A percentile compares a stretch with the other conserved stretches of the same genome.
phyloP scores from a whole-genome alignment of 2,329 filamentous ascomycete species.

The Sporothrix globosa region DNA sequence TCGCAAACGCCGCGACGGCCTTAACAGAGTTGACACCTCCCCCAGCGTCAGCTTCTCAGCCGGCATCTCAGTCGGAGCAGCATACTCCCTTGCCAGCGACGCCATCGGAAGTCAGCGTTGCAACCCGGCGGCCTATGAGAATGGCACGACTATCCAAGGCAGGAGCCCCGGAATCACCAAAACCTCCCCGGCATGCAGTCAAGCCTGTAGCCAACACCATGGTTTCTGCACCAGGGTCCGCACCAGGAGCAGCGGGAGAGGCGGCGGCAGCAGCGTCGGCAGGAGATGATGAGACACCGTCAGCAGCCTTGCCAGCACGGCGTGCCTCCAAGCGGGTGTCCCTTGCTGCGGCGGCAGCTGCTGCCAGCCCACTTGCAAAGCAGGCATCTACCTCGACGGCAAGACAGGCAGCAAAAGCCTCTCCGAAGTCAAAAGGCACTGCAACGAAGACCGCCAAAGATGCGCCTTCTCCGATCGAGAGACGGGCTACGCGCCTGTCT shows the following conservation, averaged over 20 bases:
- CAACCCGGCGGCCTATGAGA: slow-evolving; percentile 30
- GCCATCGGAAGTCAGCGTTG: slow-evolving; percentile 18
- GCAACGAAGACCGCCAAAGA: not conserved
- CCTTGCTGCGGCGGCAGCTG: not conserved
- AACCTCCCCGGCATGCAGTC: not conserved
- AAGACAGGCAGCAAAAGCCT: not conserved
- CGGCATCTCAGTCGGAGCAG: not conserved
- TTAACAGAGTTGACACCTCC: not conserved
- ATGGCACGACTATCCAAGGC: slow-evolving; percentile 29
- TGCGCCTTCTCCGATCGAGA: not conserved
- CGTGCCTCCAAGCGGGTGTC: slow-evolving; percentile 18
- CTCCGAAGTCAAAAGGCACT: slow-evolving; percentile 4
- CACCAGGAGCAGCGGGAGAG: not conserved
- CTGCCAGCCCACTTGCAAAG: slow-evolving; percentile 2
- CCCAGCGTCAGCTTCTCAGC: not conserved
- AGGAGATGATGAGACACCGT: not conserved
- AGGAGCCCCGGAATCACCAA: not conserved
- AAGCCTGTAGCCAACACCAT: not conserved
- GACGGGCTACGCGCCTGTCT: slow-evolving; percentile 52
- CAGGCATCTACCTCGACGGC: not conserved
- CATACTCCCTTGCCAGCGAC: not conserved
- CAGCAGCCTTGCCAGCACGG: not conserved
- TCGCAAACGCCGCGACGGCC: not conserved
- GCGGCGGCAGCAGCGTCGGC: not conserved
- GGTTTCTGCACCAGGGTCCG: slow-evolving; percentile 9